A percentile compares a stretch with the other conserved stretches of the same genome.
Conservation (phyloP, 2,329 filamentous ascomycete genomes). For the Ophiocordyceps australis region DNA sequence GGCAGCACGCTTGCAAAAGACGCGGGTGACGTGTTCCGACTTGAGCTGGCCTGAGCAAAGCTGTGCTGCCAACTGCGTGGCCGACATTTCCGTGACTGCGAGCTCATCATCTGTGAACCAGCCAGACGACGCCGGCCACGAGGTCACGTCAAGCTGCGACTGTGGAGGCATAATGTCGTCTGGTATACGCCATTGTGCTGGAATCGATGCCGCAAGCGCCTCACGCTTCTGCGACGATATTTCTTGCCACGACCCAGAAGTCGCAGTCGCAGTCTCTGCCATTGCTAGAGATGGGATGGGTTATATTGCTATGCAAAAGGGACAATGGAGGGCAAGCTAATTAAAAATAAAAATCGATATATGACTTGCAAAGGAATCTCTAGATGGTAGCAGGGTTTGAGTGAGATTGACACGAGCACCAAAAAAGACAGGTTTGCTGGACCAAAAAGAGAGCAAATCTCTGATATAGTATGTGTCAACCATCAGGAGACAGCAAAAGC, state of each 20-base stretch:
- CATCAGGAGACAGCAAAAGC: no score
- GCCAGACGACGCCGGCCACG: constrained; percentile 35
- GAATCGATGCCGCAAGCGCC: constrained; percentile 28
- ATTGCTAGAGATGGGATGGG: no score
- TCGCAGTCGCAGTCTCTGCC: no score
- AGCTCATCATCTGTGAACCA: constrained; percentile 35
- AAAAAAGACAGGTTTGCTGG: no score
- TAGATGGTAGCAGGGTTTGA: no score
- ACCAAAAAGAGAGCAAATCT: no score
- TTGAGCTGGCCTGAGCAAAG: constrained; percentile 17
- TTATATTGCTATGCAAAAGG: no score
- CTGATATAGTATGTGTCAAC: no score
- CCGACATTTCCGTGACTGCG: constrained; percentile 25
- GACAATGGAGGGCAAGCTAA: no score
- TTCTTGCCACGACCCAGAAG: constrained; percentile 23
- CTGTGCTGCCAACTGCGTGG: constrained; percentile 17
- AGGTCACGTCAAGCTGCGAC: constrained; percentile 34
- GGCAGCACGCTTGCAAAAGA: constrained; percentile 35
- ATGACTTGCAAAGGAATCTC: no score
- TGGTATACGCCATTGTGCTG: constrained; percentile 38
- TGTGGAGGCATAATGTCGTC: constrained; percentile 30
- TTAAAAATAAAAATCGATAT: no score
- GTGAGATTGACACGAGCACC: no score
- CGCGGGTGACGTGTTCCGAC: constrained; percentile 21
- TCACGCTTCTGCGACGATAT: constrained; percentile 23